Conservation (phyloP, 2,329 filamentous ascomycete genomes). For the Rutstroemia sydowiana region DNA sequence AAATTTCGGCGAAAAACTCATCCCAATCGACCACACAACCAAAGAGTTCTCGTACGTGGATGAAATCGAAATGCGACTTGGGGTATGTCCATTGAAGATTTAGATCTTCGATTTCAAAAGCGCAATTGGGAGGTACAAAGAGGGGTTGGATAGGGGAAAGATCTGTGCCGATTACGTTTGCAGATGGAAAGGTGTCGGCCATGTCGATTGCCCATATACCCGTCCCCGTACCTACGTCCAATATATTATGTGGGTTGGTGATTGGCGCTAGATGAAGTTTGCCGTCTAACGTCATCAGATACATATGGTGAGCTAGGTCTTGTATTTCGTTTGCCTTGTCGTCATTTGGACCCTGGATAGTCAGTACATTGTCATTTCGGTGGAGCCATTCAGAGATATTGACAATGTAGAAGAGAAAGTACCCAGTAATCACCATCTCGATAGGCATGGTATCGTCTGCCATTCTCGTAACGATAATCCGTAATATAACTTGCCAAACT, state of each 20-base stretch:
- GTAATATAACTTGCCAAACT: slow-evolving; percentile 18
- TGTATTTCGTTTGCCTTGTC: slow-evolving; percentile 36
- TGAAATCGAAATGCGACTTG: slow-evolving; percentile 23
- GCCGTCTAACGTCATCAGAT: slow-evolving; percentile 23
- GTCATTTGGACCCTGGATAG: slow-evolving; percentile 34
- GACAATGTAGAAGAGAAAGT: background rate
- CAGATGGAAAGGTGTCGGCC: slow-evolving; percentile 25
- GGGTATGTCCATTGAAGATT: slow-evolving; percentile 18
- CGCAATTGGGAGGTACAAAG: slow-evolving; percentile 51
- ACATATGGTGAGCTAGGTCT: slow-evolving; percentile 36
- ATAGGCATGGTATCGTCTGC: slow-evolving; percentile 38
- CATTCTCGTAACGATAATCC: slow-evolving; percentile 34
- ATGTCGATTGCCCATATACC: slow-evolving; percentile 35
- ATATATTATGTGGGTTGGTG: slow-evolving; percentile 23
- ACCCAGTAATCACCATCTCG: slow-evolving; percentile 31
- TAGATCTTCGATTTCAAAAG: slow-evolving; percentile 56
- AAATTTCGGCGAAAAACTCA: slow-evolving; percentile 11
- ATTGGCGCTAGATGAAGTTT: slow-evolving; percentile 19
- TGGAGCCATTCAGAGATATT: background rate
- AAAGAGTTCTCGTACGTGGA: slow-evolving; percentile 23
- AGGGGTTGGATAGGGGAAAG: slow-evolving; percentile 30
- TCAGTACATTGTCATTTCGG: background rate
- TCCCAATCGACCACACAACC: slow-evolving; percentile 21
- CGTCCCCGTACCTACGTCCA: slow-evolving; percentile 37
- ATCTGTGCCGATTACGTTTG: slow-evolving; percentile 26